phyloP scores from a whole-genome alignment of 495 filamentous ascomycete species.

The Penicillium coprophilum region DNA sequence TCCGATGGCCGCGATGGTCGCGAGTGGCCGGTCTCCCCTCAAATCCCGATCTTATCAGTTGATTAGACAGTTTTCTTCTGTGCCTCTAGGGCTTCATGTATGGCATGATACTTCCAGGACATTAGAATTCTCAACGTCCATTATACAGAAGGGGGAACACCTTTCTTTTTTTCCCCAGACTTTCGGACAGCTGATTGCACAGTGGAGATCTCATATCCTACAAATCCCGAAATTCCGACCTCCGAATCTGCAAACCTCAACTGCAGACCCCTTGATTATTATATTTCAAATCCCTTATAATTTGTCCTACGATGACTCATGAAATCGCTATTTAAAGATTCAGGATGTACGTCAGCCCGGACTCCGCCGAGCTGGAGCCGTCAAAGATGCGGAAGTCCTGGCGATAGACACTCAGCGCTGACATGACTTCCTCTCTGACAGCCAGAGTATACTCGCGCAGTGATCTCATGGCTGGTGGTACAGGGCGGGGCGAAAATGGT shows the following conservation, averaged over 20 bases:
- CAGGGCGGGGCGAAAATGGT: conserved; percentile 1
- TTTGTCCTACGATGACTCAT: neutral
- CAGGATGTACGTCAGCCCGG: conserved; percentile 10
- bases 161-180: conserved; percentile 18
- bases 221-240: conserved; percentile 25
- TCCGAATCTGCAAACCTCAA: conserved; percentile 9
- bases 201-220: conserved; percentile 13
- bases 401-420: neutral
- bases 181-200: conserved; percentile 9
- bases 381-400: neutral
- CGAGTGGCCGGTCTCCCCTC: conserved; percentile 34
- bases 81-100: neutral
- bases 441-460: neutral
- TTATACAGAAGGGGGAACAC: neutral
- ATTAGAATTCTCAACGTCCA: neutral
- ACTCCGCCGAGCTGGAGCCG: conserved; percentile 11
- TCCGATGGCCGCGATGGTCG: conserved; percentile 48
- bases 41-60: conserved; percentile 35
- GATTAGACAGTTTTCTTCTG: neutral
- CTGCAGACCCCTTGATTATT: conserved; percentile 1
- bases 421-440: neutral
- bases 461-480: neutral
- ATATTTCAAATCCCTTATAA: neutral
- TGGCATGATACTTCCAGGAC: neutral
- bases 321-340: conserved; percentile 1